phyloP scores from a whole-genome alignment of 495 filamentous ascomycete genomes.

The Trichocladium uniseriatum region DNA sequence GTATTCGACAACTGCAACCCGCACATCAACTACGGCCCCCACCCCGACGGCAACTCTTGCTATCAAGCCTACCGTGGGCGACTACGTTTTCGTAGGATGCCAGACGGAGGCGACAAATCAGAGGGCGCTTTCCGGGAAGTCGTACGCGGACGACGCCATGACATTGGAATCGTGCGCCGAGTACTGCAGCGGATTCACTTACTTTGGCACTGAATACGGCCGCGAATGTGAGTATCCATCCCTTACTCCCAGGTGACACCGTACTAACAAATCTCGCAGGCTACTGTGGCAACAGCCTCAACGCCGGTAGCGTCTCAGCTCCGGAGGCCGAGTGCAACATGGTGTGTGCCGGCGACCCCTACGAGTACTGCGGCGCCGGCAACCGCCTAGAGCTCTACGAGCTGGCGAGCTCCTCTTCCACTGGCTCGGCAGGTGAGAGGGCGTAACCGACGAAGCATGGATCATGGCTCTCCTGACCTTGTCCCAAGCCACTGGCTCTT shows the following conservation, averaged over 20 bases:
- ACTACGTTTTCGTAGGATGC: slow-evolving; percentile 35
- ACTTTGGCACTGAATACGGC: slow-evolving; percentile 36
- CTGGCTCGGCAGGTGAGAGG: slow-evolving; percentile 7
- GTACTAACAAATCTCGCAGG: slow-evolving; percentile 8
- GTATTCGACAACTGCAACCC: slow-evolving; percentile 36
- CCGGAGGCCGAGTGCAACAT: slow-evolving; percentile 32
- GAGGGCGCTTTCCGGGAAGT: slow-evolving; percentile 22
- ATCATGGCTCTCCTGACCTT: neutral
- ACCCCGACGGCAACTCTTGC: slow-evolving; percentile 29
- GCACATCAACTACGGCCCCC: slow-evolving; percentile 24
- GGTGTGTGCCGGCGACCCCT: slow-evolving; percentile 31
- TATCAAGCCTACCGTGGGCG: slow-evolving; percentile 27
- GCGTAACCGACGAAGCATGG: neutral
- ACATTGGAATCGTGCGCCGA: slow-evolving; percentile 35
- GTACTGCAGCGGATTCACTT: slow-evolving; percentile 31
- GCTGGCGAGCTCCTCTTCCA: slow-evolving; percentile 4
- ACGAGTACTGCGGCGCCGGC: slow-evolving; percentile 36
- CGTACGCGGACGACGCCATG: slow-evolving; percentile 27
- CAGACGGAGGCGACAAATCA: slow-evolving; percentile 32
- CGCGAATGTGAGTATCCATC: slow-evolving; percentile 23
- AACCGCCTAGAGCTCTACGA: slow-evolving; percentile 35
- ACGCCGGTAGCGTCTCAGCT: slow-evolving; percentile 21
- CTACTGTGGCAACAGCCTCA: slow-evolving; percentile 33
- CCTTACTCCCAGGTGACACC: neutral
- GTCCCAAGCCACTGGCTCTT: neutral